Base-by-base conservation (phyloP, 2,329 filamentous ascomycete species). In the Trichocomaceae sp. region DNA sequence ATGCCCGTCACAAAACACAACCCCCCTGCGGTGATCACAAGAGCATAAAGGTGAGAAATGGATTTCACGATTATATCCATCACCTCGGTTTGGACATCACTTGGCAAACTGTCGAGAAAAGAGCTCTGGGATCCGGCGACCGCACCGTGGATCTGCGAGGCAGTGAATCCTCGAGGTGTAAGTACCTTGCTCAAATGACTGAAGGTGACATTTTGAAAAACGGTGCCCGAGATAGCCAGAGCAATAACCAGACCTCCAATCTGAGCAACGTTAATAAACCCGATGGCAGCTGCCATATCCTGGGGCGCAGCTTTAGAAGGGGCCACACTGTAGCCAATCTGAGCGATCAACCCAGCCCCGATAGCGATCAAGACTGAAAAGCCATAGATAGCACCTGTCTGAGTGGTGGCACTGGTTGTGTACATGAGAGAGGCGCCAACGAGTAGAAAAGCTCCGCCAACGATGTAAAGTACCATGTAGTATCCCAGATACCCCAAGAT, bases 401-500 rank as follows among this genome's bases (percentile, higher is more conserved):
- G 26, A 29, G 26, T 29, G 5, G 26, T 29, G 26, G 26, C 26
- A 29, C 26, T 29, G 26, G 26, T 29, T 29, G 26, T 29, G 26
- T 29, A 29, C 26, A 29, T 29, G 26, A 29, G 26, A 29, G 26
- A 6, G 26, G 26, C 26, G 26, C 26, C 26, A 10, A 29, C 26
- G 26, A 29, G 26, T 29, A 29, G 26, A 8, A 29, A 29, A 29
- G 26, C 26, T 10, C 26, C 26, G 7, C 26, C 26, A 29, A 29
- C 26, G 26, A 29, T 29, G 26, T 29, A 29, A 29, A 29, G 26
- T 9, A 29, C 26, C 5, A 29, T 29, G 8, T 63, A 64, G 37
- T 61, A 61, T 12, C 62, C 59, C n/a, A 54, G 62, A 46, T 4
- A 45, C 51, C 13, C 66, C 63, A 62, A 22, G 66, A 47, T 45